Evolutionary conservation across 2,329 filamentous ascomycete genomes (phyloP).

Genomic region (Penicillium sp.): DNA sequence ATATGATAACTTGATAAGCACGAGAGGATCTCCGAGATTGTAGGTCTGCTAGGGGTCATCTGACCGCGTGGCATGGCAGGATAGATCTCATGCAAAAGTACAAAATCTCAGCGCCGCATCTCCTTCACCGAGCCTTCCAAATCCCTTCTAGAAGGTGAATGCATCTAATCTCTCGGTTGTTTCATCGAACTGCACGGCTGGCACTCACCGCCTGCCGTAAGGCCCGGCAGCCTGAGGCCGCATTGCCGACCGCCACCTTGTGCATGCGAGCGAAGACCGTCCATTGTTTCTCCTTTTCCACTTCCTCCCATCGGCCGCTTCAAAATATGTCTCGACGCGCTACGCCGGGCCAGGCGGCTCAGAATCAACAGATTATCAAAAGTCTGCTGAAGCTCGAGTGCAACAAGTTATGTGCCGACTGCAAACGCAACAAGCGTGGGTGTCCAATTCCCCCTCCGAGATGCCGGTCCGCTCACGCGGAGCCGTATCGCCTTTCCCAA

Average conservation of each 20-base stretch:
- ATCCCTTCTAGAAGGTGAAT: not conserved
- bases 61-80: not conserved
- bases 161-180: not conserved
- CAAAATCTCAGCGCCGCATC: not conserved
- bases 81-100: not conserved
- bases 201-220: slow-evolving; percentile 27
- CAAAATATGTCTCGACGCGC: slow-evolving; percentile 51
- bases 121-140: not conserved
- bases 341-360: slow-evolving; percentile 81
- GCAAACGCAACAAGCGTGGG: slow-evolving; percentile 97
- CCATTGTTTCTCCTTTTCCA: slow-evolving; percentile 23
- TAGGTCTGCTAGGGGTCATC: not conserved
- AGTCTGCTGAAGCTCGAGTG: slow-evolving; percentile 88
- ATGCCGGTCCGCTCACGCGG: slow-evolving; percentile 11
- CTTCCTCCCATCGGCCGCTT: slow-evolving; percentile 13
- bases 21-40: not conserved
- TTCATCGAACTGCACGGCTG: slow-evolving; percentile 24
- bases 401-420: slow-evolving; percentile 97
- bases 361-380: slow-evolving; percentile 94
- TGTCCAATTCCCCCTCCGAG: slow-evolving; percentile 22
- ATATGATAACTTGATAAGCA: not conserved
- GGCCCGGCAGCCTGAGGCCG: slow-evolving; percentile 29
- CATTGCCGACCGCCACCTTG: slow-evolving; percentile 34
- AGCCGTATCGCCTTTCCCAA: not conserved
- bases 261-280: slow-evolving; percentile 23